These are phyloP conservation scores for Penicillium sumatraense DNA, from an alignment of 2,329 filamentous ascomycete species.

Conservation along the genomic window DNA sequence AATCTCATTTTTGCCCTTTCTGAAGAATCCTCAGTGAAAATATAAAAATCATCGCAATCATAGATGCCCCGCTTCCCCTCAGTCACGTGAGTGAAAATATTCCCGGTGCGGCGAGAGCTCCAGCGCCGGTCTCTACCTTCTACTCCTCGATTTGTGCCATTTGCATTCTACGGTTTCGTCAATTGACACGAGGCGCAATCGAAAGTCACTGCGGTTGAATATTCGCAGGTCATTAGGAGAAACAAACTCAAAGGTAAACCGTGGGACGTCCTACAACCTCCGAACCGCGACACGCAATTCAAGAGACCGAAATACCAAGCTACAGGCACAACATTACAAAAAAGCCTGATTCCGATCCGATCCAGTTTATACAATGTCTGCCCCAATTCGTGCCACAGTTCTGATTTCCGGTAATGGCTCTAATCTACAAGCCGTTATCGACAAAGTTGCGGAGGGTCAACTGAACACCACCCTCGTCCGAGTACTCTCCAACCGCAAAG, in stretches of 20 bases:
- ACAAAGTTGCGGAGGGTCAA: conserved; percentile 55
- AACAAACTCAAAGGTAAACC: background rate
- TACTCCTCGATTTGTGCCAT: background rate
- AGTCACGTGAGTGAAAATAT: conserved; percentile 21
- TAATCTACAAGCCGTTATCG: conserved; percentile 78
- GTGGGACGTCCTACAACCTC: background rate
- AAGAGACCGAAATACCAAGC: background rate
- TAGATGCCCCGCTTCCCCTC: conserved; percentile 6
- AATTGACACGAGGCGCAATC: background rate
- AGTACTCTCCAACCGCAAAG: conserved; percentile 69
- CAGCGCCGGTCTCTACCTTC: background rate
- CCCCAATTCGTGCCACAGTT: conserved; percentile 62
- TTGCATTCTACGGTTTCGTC: background rate
- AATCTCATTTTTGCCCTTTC: too few species aligned
- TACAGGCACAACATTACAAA: background rate
- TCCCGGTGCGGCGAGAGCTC: conserved; percentile 10
- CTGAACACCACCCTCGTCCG: conserved; percentile 62
- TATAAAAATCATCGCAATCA: too few species aligned
- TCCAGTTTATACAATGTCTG: conserved; percentile 27
- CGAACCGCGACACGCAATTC: background rate
- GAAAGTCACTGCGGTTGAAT: background rate
- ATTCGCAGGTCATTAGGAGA: background rate
- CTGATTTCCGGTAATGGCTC: conserved; percentile 76
- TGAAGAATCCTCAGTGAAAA: too few species aligned
- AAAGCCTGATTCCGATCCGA: background rate